Evolutionary conservation across 1,284 basidiomycete species (phyloP).

Genomic region (Boletellus deceptivus): DNA sequence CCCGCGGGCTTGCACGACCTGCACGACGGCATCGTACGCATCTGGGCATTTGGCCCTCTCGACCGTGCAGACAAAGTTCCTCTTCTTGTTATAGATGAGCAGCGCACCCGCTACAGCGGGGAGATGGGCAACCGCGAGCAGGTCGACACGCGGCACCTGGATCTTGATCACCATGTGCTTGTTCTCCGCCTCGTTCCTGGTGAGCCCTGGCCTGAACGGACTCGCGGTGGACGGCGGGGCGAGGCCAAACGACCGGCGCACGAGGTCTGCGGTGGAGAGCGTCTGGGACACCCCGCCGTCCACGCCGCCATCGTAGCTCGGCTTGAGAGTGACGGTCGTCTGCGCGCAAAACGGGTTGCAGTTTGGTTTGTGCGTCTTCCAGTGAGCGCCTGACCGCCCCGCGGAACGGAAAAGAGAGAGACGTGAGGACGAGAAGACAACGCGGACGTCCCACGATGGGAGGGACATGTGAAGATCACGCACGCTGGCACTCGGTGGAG

Average conservation of each 20-base stretch:
- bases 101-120: conserved; percentile 26
- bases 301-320: conserved; percentile 35
- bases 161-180: conserved; percentile 55
- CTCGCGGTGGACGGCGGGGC: conserved; percentile 9
- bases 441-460: too few species aligned
- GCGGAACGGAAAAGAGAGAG: not conserved
- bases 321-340: conserved; percentile 47
- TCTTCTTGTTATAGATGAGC: conserved; percentile 51
- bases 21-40: conserved; percentile 41
- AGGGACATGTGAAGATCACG: conserved; percentile 16
- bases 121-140: conserved; percentile 1
- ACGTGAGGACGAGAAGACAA: too few species aligned
- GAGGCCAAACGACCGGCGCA: conserved; percentile 36
- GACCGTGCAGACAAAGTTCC: conserved; percentile 48
- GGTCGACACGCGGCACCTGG: conserved; percentile 39
- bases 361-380: conserved; percentile 46
- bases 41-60: conserved; percentile 32
- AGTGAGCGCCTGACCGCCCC: conserved; percentile 38
- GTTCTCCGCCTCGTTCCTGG: conserved; percentile 17
- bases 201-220: conserved; percentile 10
- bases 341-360: conserved; percentile 44
- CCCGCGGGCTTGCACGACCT: conserved; percentile 41
- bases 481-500: conserved; percentile 52
- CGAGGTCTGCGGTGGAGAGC: conserved; percentile 35
- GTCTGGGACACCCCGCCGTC: conserved; percentile 8